Evolutionary conservation across 805 yeast species (phyloP), one percentile per base, ranked within the genome.

Genomic region (Priceomyces medius): DNA sequence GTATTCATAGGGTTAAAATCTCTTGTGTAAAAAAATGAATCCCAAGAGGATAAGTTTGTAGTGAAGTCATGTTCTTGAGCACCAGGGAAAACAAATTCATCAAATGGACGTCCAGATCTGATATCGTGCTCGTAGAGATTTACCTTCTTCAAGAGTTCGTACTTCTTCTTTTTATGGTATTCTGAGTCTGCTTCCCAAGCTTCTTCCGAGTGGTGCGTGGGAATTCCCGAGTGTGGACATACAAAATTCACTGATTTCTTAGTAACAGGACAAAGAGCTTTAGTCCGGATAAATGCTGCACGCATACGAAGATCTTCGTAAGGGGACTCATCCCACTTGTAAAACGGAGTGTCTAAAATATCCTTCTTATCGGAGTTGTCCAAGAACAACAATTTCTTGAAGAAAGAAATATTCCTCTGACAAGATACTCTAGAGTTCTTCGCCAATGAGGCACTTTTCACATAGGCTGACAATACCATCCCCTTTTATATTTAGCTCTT

Each of bases 1-100:
- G 96, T 86, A 64, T 93, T 96, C 98, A 93, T 91, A 4, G 97
- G 91, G 54, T 81, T 84, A 61, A 88, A 93, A 53, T 85, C 85
- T 61, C 99, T 77, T 0, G 98, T 91, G 64, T 91, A 93, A 59
- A 93, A 84, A 56, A 80, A 91, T 7, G 93, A 73, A 64, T 93
- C 98, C 99, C 99, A 93, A 61, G 78, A 82, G 37, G 81, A 72
- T 59, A 88, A 78, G 59, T 88, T 89, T 45, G 89, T 80, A 45
- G 76, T 66, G 46, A 82, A 81, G 58, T 90, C 97, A 38, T 71
- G 73, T 39, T 82, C 85, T 63, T 86, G 95, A 12, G 72, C 75
- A 3, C 79, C 81, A 5, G 99, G 98, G 68, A 93, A 89, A 54
- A 88, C 93, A 58, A 93, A 90, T 68, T 93, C 98, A 17, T 96